Evolutionary conservation across 1,284 basidiomycete genomes (phyloP).

Genomic region (Fistulina hepatica): DNA sequence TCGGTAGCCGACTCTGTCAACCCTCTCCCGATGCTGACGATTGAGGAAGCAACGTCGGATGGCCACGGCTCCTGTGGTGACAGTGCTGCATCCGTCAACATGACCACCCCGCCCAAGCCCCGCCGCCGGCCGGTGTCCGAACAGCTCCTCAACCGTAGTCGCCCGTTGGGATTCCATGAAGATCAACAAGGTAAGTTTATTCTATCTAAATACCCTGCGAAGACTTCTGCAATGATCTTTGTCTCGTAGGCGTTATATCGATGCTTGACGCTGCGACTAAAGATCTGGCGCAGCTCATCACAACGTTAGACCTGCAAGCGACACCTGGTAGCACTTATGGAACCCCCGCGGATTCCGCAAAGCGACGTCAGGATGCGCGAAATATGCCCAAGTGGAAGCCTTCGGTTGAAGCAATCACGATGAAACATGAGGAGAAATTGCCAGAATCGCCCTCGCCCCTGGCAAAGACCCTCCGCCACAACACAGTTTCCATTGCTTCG

Average conservation of each 20-base stretch:
- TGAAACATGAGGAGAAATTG: too few relatives aligned
- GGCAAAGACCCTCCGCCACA: conserved; percentile 26
- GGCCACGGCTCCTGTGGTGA: conserved; percentile 25
- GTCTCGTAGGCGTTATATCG: conserved; percentile 45
- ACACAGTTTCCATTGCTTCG: conserved; percentile 40
- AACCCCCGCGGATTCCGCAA: too few relatives aligned
- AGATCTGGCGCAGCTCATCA: conserved; percentile 66
- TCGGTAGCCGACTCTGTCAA: conserved; percentile 9
- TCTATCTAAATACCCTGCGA: conserved; percentile 2
- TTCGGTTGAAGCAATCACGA: too few relatives aligned
- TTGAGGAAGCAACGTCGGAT: conserved; percentile 43
- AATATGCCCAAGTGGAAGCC: too few relatives aligned
- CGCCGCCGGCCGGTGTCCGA: conserved; percentile 54
- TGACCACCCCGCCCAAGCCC: too few relatives aligned
- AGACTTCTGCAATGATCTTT: conserved; percentile 5
- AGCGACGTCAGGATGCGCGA: too few relatives aligned
- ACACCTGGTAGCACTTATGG: conserved; percentile 41
- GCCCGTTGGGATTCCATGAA: conserved; percentile 43
- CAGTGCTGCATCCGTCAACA: conserved; percentile 40
- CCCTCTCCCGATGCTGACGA: conserved; percentile 32
- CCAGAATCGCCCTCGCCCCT: too few relatives aligned
- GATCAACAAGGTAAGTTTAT: conserved; percentile 35
- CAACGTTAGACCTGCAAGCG: conserved; percentile 60
- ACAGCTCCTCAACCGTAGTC: conserved; percentile 38
- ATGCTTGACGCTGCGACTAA: conserved; percentile 66